Base-by-base conservation (phyloP, 2,329 filamentous ascomycete species). In the Cylindrodendrum hubeiense region DNA sequence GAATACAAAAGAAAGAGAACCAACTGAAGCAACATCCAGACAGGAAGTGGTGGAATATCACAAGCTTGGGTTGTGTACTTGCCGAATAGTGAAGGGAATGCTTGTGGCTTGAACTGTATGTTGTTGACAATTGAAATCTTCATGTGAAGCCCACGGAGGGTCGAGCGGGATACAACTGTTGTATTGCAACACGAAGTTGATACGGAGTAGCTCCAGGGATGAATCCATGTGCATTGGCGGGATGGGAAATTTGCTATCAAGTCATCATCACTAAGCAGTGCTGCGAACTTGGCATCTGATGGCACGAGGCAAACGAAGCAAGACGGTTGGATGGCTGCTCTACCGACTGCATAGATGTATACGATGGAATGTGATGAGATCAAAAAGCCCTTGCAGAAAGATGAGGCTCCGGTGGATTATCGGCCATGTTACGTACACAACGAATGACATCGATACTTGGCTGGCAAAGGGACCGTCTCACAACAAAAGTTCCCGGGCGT, bases 401-500 rank as follows among this genome's bases (percentile, higher is more conserved):
- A 58, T 53, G 53, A 58, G 39, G 53, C 60, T 53, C 60, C 22
- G 26, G 24, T 22, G 39, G 24, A 46, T 53, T 37, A 33, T n/a
- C 60, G 43, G 60, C 46, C 50, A 43, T 44, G 39, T 22, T 65
- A 65, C 52, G 47, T 57, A 57, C 52, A 17, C 24, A 60, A 41
- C 37, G 46, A 50, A 57, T 47, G 63, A 34, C 28, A 62, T n/a
- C n/a, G n/a, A n/a, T n/a, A n/a, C n/a, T 19, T 46, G 46, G 46
- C 24, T 46, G 34, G 33, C 34, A 56, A 43, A 57, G 52, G 44
- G 41, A 56, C 57, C 26, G 46, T 47, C 37, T 50, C 22, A 39
- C 46, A 50, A 53, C 58, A 65, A 65, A 65, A 62, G 58, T 65
- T 61, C 58, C 58, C 55, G 22, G 50, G 24, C 28, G 41, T 52